Percentiles rank a stretch among this genome's conserved stretches.
These are phyloP conservation scores for Bisporella sp. DNA, from an alignment of 2,329 filamentous ascomycete genomes.

Conservation along the genomic window DNA sequence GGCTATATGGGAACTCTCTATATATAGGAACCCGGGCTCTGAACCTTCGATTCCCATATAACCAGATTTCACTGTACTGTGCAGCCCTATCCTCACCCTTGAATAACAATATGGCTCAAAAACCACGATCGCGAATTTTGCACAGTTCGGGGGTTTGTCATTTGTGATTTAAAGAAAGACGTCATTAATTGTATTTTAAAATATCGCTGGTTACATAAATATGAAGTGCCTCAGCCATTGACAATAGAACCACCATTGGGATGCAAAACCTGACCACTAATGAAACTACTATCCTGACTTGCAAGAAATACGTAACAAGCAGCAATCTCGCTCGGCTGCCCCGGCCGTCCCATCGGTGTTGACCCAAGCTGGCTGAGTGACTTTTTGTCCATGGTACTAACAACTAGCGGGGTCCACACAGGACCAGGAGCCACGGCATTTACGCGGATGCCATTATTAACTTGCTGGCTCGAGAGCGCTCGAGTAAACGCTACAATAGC, in stretches of 20 bases:
- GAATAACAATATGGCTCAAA: no score
- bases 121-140: no score
- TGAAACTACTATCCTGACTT: not conserved
- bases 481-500: constrained; percentile 18
- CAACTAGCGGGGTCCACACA: constrained; percentile 43
- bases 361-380: not conserved
- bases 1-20: no score
- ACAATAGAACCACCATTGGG: not conserved
- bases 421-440: constrained; percentile 29
- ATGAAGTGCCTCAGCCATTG: no score
- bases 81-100: no score
- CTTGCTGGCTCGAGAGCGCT: constrained; percentile 1
- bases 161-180: no score
- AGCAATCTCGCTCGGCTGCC: not conserved
- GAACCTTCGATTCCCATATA: no score
- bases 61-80: no score
- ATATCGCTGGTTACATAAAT: no score
- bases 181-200: no score
- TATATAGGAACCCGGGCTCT: no score
- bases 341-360: not conserved
- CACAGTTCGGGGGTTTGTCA: no score
- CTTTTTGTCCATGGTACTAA: not conserved
- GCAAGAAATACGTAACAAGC: not conserved
- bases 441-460: constrained; percentile 31
- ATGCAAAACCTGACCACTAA: not conserved